Percentiles rank a stretch among this genome's conserved stretches.
phyloP scores from a whole-genome alignment of 2,329 filamentous ascomycete genomes.

The Colletotrichum filicis region DNA sequence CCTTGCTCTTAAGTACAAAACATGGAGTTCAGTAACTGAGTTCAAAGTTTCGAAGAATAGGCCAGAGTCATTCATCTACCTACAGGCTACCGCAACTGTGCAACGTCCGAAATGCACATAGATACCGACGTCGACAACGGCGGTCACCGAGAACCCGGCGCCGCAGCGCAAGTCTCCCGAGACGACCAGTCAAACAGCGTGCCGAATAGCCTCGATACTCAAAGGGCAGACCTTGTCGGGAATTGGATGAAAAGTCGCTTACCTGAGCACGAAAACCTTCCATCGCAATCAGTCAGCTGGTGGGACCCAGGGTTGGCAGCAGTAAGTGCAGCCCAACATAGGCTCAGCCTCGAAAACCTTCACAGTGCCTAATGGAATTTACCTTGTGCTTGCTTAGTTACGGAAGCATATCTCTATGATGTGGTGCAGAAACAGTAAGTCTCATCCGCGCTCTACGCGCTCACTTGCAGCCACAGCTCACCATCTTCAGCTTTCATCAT shows the following conservation, averaged over 20 bases:
- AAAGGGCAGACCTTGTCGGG: not conserved
- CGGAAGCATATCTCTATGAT: constrained; percentile 17
- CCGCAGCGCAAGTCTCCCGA: not conserved
- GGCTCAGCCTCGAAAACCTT: not conserved
- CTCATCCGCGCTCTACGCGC: not conserved
- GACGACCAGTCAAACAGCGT: not conserved
- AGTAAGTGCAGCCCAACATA: not conserved
- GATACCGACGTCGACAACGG: not conserved
- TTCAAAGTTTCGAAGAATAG: not conserved
- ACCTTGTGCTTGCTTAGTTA: not conserved
- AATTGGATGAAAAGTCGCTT: constrained; percentile 13
- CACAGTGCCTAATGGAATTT: not conserved
- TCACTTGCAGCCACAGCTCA: not conserved
- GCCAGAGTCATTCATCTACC: too few relatives aligned
- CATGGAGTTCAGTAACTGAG: not conserved
- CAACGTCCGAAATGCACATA: not conserved
- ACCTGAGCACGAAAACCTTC: constrained; percentile 8
- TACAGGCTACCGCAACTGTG: not conserved
- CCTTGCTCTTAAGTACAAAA: not conserved
- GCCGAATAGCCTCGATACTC: not conserved
- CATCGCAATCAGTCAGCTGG: constrained; percentile 23
- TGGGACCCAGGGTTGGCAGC: constrained; percentile 15
- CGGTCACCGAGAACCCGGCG: not conserved
- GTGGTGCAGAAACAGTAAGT: constrained; percentile 23
- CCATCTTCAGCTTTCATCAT: constrained; percentile 12